Percentiles rank a stretch among this genome's conserved stretches.
phyloP scores from a whole-genome alignment of 768 basidiomycete genomes.

The Thelephora aurantiotincta region DNA sequence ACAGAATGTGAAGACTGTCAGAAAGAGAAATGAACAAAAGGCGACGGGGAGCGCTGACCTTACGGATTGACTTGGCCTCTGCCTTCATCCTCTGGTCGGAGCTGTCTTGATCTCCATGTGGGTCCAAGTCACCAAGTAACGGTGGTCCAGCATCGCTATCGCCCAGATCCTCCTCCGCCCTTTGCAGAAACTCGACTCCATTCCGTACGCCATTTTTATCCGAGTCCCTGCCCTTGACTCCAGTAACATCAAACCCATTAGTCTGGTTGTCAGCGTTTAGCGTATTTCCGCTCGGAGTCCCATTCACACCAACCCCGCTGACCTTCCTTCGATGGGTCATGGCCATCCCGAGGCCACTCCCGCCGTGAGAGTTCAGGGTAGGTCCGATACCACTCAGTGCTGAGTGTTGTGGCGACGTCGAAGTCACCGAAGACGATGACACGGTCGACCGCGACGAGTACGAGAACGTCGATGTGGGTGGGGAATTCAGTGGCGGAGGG shows the following conservation, averaged over 20 bases:
- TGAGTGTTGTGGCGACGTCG: slow-evolving; percentile 13
- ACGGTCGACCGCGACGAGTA: slow-evolving; percentile 67
- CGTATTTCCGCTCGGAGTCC: too few species aligned
- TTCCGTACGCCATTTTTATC: too few species aligned
- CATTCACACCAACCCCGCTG: slow-evolving; percentile 15
- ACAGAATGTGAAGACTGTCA: background rate
- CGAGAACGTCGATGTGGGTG: slow-evolving; percentile 56
- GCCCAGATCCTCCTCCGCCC: background rate
- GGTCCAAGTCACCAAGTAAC: background rate
- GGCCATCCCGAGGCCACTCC: slow-evolving; percentile 5
- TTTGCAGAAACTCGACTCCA: too few species aligned
- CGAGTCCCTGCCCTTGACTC: too few species aligned
- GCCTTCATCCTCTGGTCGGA: slow-evolving; percentile 45
- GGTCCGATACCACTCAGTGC: slow-evolving; percentile 24
- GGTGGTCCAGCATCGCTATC: background rate
- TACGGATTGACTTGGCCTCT: slow-evolving; percentile 75
- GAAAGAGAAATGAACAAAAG: background rate
- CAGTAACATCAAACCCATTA: too few species aligned
- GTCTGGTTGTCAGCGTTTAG: too few species aligned
- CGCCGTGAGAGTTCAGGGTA: slow-evolving; percentile 28
- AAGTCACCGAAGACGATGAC: slow-evolving; percentile 36
- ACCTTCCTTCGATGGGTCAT: slow-evolving; percentile 8
- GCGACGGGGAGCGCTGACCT: slow-evolving; percentile 30
- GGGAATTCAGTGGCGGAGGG: slow-evolving; percentile 57
- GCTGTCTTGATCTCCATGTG: slow-evolving; percentile 8